Conservation (phyloP, 139 green algal species). For the Diplosphaera chodatii region DNA sequence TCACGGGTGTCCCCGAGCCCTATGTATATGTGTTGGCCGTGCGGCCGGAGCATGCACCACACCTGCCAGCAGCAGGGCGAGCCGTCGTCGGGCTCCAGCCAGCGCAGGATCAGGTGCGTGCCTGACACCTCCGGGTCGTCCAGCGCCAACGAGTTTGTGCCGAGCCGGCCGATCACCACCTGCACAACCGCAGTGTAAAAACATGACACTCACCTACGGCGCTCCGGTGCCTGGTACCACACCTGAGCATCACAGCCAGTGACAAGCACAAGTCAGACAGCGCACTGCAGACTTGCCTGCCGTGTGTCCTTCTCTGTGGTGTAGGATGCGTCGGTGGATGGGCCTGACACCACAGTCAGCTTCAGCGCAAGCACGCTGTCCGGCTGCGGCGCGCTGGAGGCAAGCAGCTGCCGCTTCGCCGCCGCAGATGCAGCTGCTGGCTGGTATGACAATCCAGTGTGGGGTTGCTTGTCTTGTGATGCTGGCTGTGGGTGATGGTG, state of each 20-base stretch:
- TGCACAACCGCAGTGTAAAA: conserved; percentile 8
- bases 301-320: conserved; percentile 2
- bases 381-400: background rate
- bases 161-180: conserved; percentile 54
- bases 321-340: conserved; percentile 22
- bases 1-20: too few relatives aligned
- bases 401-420: background rate
- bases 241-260: too few relatives aligned
- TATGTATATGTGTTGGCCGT: too few relatives aligned
- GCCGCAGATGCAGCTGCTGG: too few relatives aligned
- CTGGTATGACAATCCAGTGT: background rate
- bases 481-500: background rate
- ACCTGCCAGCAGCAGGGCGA: conserved; percentile 35
- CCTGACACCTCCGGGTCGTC: conserved; percentile 66
- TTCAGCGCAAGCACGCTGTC: conserved; percentile 24
- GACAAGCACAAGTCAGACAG: too few relatives aligned
- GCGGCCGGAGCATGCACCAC: conserved; percentile 2
- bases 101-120: conserved; percentile 47
- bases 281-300: conserved; percentile 18
- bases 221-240: too few relatives aligned
- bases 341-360: conserved; percentile 44
- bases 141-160: conserved; percentile 35
- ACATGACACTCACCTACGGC: too few relatives aligned
- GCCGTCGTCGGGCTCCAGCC: conserved; percentile 22
- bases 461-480: background rate